Evolutionary conservation across 257 asterid species (phyloP).

Genomic region (Apocynum venetum): DNA sequence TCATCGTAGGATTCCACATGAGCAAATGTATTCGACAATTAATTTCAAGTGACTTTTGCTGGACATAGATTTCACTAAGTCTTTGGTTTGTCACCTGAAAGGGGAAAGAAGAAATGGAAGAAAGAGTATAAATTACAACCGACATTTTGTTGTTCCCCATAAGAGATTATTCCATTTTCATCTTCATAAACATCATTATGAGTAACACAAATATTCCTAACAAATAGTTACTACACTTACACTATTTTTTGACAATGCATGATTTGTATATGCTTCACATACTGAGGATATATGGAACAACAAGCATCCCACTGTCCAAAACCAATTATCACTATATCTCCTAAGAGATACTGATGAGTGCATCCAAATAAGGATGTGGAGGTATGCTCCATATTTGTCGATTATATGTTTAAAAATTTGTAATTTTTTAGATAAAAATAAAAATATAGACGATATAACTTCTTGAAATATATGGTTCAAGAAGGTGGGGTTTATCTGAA

Average conservation of each 20-base stretch:
- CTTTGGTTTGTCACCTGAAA: conserved; percentile 2
- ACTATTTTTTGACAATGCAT: not conserved
- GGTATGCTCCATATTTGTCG: too few relatives aligned
- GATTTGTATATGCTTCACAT: conserved; percentile 10
- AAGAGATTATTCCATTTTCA: not conserved
- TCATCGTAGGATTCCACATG: conserved; percentile 16
- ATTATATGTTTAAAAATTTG: too few relatives aligned
- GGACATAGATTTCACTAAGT: not conserved
- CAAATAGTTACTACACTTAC: too few relatives aligned
- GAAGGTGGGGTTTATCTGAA: too few relatives aligned
- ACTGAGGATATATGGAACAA: conserved; percentile 2
- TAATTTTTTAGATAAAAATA: too few relatives aligned
- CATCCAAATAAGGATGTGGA: not conserved
- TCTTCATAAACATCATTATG: too few relatives aligned
- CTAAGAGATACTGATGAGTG: not conserved
- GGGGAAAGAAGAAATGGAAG: not conserved
- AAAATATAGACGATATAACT: too few relatives aligned
- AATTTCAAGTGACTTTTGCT: not conserved
- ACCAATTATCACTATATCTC: not conserved
- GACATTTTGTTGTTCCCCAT: not conserved
- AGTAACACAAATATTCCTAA: too few relatives aligned
- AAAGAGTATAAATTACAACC: not conserved
- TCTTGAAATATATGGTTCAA: too few relatives aligned
- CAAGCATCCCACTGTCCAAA: conserved; percentile 15
- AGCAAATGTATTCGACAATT: not conserved